Base-by-base conservation (phyloP, 2,329 filamentous ascomycete genomes). In the Hypoxylon sp. region DNA sequence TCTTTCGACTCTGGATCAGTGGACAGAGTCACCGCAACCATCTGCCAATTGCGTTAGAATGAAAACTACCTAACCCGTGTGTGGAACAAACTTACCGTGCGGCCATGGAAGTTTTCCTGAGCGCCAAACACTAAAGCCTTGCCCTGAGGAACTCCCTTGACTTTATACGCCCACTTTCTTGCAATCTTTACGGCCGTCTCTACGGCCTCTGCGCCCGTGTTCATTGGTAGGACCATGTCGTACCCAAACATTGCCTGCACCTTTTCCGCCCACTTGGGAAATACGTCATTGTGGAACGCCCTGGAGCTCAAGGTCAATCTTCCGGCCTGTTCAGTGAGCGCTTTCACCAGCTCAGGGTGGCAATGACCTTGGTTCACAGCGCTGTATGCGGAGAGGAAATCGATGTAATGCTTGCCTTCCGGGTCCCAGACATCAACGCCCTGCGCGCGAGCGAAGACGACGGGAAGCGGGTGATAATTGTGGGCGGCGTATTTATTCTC, bases 301-400 rank as follows among this genome's bases (percentile, higher is more conserved):
- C 95, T 90, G 68, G 94, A 97, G 82, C 93, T 97, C 73, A 98
- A 88, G 0, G 95, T 98, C 77, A 98, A 84, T 41, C 94, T 91
- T 72, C 91, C 88, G 51, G 96, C 96, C 83, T 99, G 96, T 72
- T 97, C 93, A 38, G 89, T 90, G 67, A 99, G 85, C 13, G 94
- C 92, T 80, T 95, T 94, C 79, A 99, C 90, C 63, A 98, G 90
- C 83, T 97, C 94, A 4, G 96, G 96, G 83, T 99, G 95, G 82
- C 95, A 98, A 82, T 99, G 95, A 70, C 95, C 95, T 82, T 98
- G 95, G 85, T 98, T 98, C 79, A 98, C 94, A 68, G 96, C 96
- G 74, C 93, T 97, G 86, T 99, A 99, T 72, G 96, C 96, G 50
- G 95, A 98, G 72, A 99, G 89, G 83, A 98, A 99, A 83, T 99